Base-by-base conservation (phyloP, 2,329 filamentous ascomycete genomes). In the Rutstroemia sp. region DNA sequence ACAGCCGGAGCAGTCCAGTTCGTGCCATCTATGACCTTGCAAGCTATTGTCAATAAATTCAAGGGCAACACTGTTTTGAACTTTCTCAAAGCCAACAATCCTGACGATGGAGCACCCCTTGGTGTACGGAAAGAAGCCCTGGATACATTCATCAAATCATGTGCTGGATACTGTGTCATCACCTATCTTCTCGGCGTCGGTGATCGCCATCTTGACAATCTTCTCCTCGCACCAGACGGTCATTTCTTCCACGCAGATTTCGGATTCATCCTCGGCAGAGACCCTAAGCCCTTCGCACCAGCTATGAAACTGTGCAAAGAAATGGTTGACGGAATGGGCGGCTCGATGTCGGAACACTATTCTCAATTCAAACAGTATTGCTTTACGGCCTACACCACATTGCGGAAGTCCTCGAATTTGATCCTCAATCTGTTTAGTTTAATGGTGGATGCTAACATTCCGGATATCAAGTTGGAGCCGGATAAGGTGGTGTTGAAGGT, bases 231-330 rank as follows among this genome's bases (percentile, higher is more conserved):
- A 0, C 92, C 94, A 0, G 87, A 92, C 63, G 94, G 85, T 0
- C 90, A 95, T 72, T 99, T 99, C 77, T 96, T 99, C 79, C 94
- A 99, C 70, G 92, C 92, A 30, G 94, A 99, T 71, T 99, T 99
- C 67, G 94, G 95, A 44, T 99, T 95, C 72, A 99, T 99, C 60
- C 86, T 99, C 1, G 94, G 94, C 18, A 88, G 94, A 42, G 94
- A 99, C 65, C 94, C 94, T 0, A 99, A 99, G 69, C 94, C 94
- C 0, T 97, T 99, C 69, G 92, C 94, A 0, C 94, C 94, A 0
- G 85, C 92, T 52, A 96, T 99, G 86, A 99, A 99, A 72, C 82
- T 99, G 8, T 92, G 88, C 68, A 92, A 92, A 65, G 92, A 99
- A 69, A 99, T 99, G 94, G 90, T 97, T 3, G 94, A 99, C 67